phyloP scores from a whole-genome alignment of 805 yeast species.

The Saturnispora dispora region DNA sequence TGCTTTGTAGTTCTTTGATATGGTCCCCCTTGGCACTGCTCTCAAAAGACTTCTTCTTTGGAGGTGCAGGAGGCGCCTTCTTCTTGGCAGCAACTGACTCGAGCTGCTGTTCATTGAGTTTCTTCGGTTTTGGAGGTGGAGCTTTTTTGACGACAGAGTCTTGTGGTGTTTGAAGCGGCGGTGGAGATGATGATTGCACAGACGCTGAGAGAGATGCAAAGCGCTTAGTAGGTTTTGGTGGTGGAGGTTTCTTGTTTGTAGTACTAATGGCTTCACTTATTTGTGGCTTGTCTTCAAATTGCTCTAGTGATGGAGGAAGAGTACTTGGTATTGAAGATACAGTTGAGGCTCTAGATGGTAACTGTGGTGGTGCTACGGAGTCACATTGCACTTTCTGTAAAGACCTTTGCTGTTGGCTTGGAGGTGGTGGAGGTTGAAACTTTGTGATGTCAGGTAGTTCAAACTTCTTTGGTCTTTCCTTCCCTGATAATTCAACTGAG shows the following conservation, averaged over 20 bases:
- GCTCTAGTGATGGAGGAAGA: not conserved
- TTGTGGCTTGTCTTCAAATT: conserved; percentile 6
- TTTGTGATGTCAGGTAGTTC: conserved; percentile 21
- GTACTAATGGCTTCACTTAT: conserved; percentile 1
- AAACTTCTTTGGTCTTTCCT: conserved; percentile 14
- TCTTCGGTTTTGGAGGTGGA: conserved; percentile 14
- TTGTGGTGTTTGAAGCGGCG: not conserved
- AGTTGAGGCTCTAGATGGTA: conserved; percentile 8
- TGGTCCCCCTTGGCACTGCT: conserved; percentile 20
- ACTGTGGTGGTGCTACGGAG: conserved; percentile 1
- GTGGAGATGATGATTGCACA: not conserved
- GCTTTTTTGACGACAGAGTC: conserved; percentile 7
- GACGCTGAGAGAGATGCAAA: not conserved
- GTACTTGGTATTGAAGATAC: conserved; percentile 4
- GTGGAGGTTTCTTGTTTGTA: conserved; percentile 12
- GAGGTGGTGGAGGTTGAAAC: conserved; percentile 25
- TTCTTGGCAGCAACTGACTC: conserved; percentile 8
- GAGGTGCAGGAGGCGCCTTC: conserved; percentile 10
- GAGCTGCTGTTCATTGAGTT: conserved; percentile 1
- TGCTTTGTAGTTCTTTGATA: conserved; percentile 26
- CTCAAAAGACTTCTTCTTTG: conserved; percentile 5
- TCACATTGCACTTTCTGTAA: not conserved
- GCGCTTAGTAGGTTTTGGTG: conserved; percentile 8
- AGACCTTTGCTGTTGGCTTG: not conserved
- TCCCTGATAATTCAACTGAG: not conserved